These are phyloP conservation scores for Mycena crocata DNA, from an alignment of 768 basidiomycete genomes.

Conservation along the genomic window DNA sequence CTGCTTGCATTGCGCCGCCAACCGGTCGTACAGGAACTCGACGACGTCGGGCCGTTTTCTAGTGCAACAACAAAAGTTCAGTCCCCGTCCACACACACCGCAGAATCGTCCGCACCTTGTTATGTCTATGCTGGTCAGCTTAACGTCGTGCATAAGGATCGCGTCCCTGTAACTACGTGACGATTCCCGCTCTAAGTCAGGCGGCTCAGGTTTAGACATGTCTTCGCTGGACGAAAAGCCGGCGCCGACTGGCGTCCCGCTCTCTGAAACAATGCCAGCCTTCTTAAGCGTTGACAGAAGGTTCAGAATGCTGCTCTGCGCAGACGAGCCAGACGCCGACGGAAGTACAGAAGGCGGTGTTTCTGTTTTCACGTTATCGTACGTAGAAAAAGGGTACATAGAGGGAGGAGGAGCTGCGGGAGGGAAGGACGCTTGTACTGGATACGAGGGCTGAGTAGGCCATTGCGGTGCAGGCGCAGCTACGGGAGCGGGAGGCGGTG, in stretches of 20 bases:
- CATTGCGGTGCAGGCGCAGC: conserved; percentile 34
- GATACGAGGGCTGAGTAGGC: conserved; percentile 42
- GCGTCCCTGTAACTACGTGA: conserved; percentile 68
- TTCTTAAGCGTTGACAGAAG: conserved; percentile 78
- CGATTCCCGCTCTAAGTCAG: conserved; percentile 59
- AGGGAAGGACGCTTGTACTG: conserved; percentile 37
- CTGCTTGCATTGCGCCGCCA: conserved; percentile 90
- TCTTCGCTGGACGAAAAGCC: conserved; percentile 56
- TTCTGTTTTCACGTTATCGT: conserved; percentile 38
- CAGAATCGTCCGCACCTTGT: conserved; percentile 59
- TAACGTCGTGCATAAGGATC: conserved; percentile 70
- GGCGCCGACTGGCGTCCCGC: conserved; percentile 62
- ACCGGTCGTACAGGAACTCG: conserved; percentile 77
- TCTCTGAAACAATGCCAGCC: conserved; percentile 79
- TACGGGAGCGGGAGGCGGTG: conserved; percentile 34
- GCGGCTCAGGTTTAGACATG: conserved; percentile 44
- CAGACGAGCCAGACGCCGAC: conserved; percentile 41
- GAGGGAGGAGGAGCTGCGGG: conserved; percentile 27
- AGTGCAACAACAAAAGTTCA: conserved; percentile 20
- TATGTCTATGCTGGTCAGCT: conserved; percentile 76
- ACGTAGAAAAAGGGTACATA: conserved; percentile 32
- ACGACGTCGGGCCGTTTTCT: conserved; percentile 72
- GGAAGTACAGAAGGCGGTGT: conserved; percentile 45
- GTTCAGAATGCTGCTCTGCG: conserved; percentile 61
- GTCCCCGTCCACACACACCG: not conserved